Evolutionary conservation across 169 alveolate species (phyloP).

Genomic region (Plasmodium chabaudi): DNA sequence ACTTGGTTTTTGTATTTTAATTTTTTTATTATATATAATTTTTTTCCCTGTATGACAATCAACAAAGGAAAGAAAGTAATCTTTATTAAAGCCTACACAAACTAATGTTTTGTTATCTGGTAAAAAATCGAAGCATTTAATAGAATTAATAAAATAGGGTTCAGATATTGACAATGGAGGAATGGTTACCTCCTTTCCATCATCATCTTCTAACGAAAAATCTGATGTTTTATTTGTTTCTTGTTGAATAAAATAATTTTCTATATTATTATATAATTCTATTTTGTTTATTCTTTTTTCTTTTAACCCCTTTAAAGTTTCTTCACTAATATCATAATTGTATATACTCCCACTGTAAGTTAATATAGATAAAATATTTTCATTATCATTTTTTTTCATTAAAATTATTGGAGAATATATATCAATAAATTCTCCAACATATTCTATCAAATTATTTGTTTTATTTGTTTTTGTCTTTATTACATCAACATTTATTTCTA

Average conservation of each 20-base stretch:
- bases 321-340: constrained; percentile 49
- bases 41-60: constrained; percentile 42
- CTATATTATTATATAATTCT: constrained; percentile 60
- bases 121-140: constrained; percentile 60
- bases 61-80: constrained; percentile 69
- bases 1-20: constrained; percentile 23
- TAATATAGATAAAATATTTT: constrained; percentile 33
- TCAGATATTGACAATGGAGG: constrained; percentile 41
- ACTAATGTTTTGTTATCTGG: constrained; percentile 58
- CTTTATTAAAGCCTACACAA: constrained; percentile 61
- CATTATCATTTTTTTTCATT: constrained; percentile 39
- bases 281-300: constrained; percentile 53
- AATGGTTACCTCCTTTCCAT: constrained; percentile 33
- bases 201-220: constrained; percentile 15
- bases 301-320: constrained; percentile 18
- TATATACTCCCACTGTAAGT: constrained; percentile 55
- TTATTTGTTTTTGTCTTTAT: constrained; percentile 43
- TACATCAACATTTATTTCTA: constrained; percentile 68
- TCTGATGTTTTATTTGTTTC: constrained; percentile 9
- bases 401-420: constrained; percentile 47
- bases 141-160: constrained; percentile 41
- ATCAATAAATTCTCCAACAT: constrained; percentile 50
- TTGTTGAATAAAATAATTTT: constrained; percentile 38
- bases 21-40: constrained; percentile 43
- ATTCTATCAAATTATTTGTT: constrained; percentile 37